These are phyloP conservation scores for slime mould (Dictyostelium discoideum) DNA, from an alignment of 78 protist genomes.

Conservation along the genomic window DNA sequence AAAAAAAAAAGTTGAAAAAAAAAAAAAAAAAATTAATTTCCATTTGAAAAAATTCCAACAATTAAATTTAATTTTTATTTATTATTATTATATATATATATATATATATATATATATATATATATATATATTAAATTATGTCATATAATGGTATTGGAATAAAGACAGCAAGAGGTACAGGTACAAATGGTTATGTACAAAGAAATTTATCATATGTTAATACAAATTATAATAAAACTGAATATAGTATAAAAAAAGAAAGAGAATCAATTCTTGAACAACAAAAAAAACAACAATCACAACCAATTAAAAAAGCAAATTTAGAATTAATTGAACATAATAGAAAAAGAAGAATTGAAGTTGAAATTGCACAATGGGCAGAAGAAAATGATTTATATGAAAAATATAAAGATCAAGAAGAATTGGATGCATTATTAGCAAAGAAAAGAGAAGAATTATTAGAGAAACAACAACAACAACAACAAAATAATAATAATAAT, in stretches of 20 bases:
- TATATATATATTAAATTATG: not conserved
- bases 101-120: no score
- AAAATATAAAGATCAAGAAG: constrained; percentile 10
- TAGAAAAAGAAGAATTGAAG: constrained; percentile 80
- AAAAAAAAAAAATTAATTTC: no score
- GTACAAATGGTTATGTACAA: constrained; percentile 96
- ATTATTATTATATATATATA: no score
- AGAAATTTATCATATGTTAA: constrained; percentile 83
- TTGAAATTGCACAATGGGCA: constrained; percentile 42
- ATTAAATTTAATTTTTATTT: no score
- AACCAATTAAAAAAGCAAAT: constrained; percentile 57
- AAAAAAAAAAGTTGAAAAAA: no score
- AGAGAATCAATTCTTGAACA: not conserved
- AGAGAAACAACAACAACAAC: not conserved
- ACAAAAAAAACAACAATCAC: not conserved
- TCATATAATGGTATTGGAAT: constrained; percentile 96
- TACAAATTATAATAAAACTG: constrained; percentile 8
- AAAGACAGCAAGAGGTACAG: constrained; percentile 93
- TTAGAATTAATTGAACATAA: constrained; percentile 84
- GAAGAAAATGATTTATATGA: constrained; percentile 59
- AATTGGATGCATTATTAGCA: constrained; percentile 9
- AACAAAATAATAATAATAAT: no score
- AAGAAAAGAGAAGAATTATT: constrained; percentile 33
- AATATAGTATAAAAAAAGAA: not conserved
- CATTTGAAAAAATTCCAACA: not conserved